Evolutionary conservation across 495 filamentous ascomycete species (phyloP).

Genomic region (Bryoglossum gracile): DNA sequence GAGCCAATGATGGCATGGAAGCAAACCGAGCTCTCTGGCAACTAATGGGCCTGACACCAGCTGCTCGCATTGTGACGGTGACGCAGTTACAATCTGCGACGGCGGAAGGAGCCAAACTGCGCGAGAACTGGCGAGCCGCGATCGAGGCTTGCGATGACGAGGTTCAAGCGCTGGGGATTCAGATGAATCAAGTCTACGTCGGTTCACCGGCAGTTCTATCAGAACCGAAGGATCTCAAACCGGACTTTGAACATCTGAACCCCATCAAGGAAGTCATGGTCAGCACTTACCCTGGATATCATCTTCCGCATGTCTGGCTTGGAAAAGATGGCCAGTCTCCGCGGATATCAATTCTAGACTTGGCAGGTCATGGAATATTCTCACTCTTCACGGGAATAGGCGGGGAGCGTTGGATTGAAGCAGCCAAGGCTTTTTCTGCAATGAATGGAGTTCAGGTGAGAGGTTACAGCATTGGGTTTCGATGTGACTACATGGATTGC

Average conservation of each 20-base stretch:
- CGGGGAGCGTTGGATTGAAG: slow-evolving; percentile 28
- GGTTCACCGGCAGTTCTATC: slow-evolving; percentile 6
- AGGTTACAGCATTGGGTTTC: slow-evolving; percentile 33
- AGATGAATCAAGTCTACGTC: slow-evolving; percentile 40
- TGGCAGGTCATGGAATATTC: slow-evolving; percentile 30
- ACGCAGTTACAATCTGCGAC: slow-evolving; percentile 14
- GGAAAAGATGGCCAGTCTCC: slow-evolving; percentile 20
- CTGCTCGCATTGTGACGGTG: neutral
- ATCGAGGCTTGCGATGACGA: slow-evolving; percentile 32
- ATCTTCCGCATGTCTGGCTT: slow-evolving; percentile 36
- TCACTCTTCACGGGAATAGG: slow-evolving; percentile 33
- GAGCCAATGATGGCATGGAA: slow-evolving; percentile 34
- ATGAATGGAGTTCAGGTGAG: slow-evolving; percentile 22
- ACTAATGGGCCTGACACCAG: slow-evolving; percentile 24
- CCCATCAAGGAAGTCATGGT: slow-evolving; percentile 4
- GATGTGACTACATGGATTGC: slow-evolving; percentile 35
- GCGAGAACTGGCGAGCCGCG: slow-evolving; percentile 21
- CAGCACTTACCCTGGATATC: slow-evolving; percentile 31
- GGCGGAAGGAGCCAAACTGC: slow-evolving; percentile 22
- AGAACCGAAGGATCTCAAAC: neutral
- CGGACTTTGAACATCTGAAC: neutral
- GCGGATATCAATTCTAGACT: slow-evolving; percentile 29
- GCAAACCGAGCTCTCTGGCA: slow-evolving; percentile 30
- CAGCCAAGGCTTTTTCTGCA: slow-evolving; percentile 19
- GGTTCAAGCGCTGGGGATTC: slow-evolving; percentile 34